These are phyloP conservation scores for Beauveria australis DNA, from an alignment of 2,329 filamentous ascomycete genomes.

Conservation along the genomic window DNA sequence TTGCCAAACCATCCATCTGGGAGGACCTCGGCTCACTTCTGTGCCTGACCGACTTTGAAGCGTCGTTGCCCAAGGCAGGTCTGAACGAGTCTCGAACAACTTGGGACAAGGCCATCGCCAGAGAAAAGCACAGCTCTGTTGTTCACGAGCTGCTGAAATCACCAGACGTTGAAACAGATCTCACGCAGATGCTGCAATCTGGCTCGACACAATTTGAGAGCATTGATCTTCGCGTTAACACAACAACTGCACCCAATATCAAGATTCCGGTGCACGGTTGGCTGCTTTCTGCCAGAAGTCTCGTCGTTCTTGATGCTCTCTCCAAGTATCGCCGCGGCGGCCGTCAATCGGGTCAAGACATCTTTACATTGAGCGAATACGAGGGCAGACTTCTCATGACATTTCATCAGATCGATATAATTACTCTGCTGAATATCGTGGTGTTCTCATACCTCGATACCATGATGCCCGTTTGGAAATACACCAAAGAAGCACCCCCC, in stretches of 20 bases:
- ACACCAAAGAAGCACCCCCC: constrained; percentile 55
- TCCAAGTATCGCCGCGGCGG: constrained; percentile 39
- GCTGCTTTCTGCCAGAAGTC: constrained; percentile 66
- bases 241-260: constrained; percentile 57
- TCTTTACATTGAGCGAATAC: constrained; percentile 26
- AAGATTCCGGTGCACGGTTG: constrained; percentile 77
- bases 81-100: constrained; percentile 32
- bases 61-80: constrained; percentile 26
- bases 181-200: constrained; percentile 40
- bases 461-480: constrained; percentile 80
- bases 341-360: constrained; percentile 18
- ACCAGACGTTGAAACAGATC: constrained; percentile 56
- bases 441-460: constrained; percentile 75
- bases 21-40: constrained; percentile 63
- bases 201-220: constrained; percentile 32
- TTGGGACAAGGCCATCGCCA: constrained; percentile 23
- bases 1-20: constrained; percentile 63
- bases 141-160: constrained; percentile 50
- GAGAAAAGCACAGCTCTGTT: constrained; percentile 42
- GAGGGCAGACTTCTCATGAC: constrained; percentile 49
- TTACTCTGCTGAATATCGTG: constrained; percentile 71
- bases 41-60: constrained; percentile 54
- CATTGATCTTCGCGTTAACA: constrained; percentile 38
- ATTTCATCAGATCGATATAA: constrained; percentile 63
- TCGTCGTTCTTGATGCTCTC: constrained; percentile 55